Evolutionary conservation across 352 stramenopile species (phyloP).

Genomic region (Globisporangium okanoganense): DNA sequence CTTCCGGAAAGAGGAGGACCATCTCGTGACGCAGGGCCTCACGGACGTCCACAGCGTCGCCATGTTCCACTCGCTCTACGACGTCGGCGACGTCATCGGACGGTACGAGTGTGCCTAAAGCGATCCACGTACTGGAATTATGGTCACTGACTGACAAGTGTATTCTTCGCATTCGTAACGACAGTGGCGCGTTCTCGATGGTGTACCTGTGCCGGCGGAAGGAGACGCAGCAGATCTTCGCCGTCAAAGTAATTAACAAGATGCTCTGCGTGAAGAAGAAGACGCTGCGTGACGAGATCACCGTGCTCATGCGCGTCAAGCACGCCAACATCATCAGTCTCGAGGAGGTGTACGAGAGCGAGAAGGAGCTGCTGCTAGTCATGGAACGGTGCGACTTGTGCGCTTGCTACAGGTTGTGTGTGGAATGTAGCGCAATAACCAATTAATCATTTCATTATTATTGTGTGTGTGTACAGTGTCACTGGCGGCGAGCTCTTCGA

Average conservation of each 20-base stretch:
- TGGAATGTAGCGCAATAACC: background rate
- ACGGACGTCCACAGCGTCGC: constrained; percentile 72
- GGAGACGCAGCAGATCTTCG: constrained; percentile 76
- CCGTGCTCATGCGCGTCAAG: constrained; percentile 79
- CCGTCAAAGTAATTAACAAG: constrained; percentile 89
- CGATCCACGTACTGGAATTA: background rate
- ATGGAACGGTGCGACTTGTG: constrained; percentile 67
- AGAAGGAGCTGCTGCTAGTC: constrained; percentile 83
- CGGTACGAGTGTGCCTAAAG: constrained; percentile 20
- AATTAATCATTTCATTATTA: background rate
- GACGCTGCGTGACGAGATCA: constrained; percentile 84
- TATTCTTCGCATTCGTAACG: background rate
- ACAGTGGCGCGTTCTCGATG: constrained; percentile 73
- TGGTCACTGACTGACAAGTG: background rate
- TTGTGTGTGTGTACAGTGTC: constrained; percentile 34
- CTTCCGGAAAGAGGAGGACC: constrained; percentile 85
- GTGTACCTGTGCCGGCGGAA: constrained; percentile 84
- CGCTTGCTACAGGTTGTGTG: background rate
- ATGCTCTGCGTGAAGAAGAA: constrained; percentile 85
- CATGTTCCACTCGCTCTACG: constrained; percentile 89
- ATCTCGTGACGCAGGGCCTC: constrained; percentile 79
- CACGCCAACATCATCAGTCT: constrained; percentile 88
- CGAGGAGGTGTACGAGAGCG: constrained; percentile 83
- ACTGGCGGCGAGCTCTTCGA: constrained; percentile 84
- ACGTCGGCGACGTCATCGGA: constrained; percentile 83